Evolutionary conservation across 805 yeast species (phyloP).

Genomic region (Myxozyma sirexii): DNA sequence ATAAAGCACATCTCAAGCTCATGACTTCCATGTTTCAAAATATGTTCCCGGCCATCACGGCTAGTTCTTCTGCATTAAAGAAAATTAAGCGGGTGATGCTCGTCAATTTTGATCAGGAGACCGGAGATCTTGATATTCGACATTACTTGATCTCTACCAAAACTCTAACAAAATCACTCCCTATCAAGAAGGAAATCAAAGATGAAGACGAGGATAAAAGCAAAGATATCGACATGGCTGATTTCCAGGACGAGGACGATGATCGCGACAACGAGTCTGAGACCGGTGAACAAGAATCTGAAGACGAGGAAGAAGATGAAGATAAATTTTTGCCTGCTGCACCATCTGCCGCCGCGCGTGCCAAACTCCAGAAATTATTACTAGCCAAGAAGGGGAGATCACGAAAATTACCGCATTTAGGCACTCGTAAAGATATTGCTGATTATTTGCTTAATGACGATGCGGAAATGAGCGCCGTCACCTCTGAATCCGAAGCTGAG

Average conservation of each 20-base stretch:
- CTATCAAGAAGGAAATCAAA: slow-evolving; percentile 8
- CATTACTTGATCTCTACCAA: slow-evolving; percentile 89
- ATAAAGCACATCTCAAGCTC: slow-evolving; percentile 54
- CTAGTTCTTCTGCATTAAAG: slow-evolving; percentile 72
- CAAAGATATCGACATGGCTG: slow-evolving; percentile 10
- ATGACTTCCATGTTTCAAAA: slow-evolving; percentile 89
- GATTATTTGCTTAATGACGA: slow-evolving; percentile 60
- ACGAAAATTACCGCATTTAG: slow-evolving; percentile 70
- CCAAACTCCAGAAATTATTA: slow-evolving; percentile 28
- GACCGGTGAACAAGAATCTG: slow-evolving; percentile 18
- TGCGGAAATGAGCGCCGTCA: slow-evolving; percentile 55
- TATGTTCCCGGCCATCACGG: slow-evolving; percentile 93
- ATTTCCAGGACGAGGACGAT: slow-evolving; percentile 19
- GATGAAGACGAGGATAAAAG: slow-evolving; percentile 18
- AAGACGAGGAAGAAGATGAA: slow-evolving; percentile 33
- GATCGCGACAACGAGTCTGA: slow-evolving; percentile 19
- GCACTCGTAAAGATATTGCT: slow-evolving; percentile 70
- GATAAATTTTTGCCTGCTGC: slow-evolving; percentile 24
- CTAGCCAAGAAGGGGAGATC: slow-evolving; percentile 19
- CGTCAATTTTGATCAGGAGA: slow-evolving; percentile 69
- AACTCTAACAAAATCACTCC: slow-evolving; percentile 40
- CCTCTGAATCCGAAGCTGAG: slow-evolving; percentile 92
- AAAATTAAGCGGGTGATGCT: slow-evolving; percentile 83
- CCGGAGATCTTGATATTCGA: slow-evolving; percentile 78
- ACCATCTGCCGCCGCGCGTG: slow-evolving; percentile 14